Base-by-base conservation (phyloP, 805 yeast species). In the Lipomyces spencermartinsiae region DNA sequence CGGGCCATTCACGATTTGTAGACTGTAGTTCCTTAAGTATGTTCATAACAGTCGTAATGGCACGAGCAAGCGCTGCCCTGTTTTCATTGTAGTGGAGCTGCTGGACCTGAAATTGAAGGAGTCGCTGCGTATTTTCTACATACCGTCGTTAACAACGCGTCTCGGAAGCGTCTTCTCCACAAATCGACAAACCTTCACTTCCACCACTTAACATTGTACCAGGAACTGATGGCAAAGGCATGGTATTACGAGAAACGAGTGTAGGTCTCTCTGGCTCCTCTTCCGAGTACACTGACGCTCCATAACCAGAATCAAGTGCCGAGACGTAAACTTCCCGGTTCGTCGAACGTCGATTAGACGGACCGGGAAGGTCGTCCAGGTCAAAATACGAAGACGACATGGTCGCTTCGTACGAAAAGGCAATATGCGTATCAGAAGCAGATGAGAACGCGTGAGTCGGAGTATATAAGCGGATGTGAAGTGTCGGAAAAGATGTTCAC, bases 71-170 rank as follows among this genome's bases (percentile, higher is more conserved):
- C 0, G 89, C 83, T 0, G 86, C 80, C 64, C 90, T 84, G 79
- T 89, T 88, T 73, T 89, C 88, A 75, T 92, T 92, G 77, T 90
- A 94, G 69, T 86, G 90, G 65, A 89, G 79, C 75, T 93, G 97
- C 67, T 88, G 86, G 39, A 89, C 76, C 62, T 92, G 89, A 0
- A 89, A 81, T 58, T 83, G 80, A 16, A 35, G 46, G 22, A 54
- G 60, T 25, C 39, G 67, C 64, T 33, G 73, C 65, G 68, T 59
- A 35, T 55, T 75, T 61, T 68, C 74, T 53, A 57, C 35, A 31
- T 12, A 31, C 33, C 34, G 22, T 43, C 9, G 49, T 43, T 43
- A 43, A 14, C 49, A 9, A 6, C 22, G 16, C 49, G 49, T 43
- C 9, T 43, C n/a, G 22, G 43, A 7, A 16, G 8, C 49, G 49